Base-by-base conservation (phyloP, 2,329 filamentous ascomycete species). In the Elsinoe necatrix region DNA sequence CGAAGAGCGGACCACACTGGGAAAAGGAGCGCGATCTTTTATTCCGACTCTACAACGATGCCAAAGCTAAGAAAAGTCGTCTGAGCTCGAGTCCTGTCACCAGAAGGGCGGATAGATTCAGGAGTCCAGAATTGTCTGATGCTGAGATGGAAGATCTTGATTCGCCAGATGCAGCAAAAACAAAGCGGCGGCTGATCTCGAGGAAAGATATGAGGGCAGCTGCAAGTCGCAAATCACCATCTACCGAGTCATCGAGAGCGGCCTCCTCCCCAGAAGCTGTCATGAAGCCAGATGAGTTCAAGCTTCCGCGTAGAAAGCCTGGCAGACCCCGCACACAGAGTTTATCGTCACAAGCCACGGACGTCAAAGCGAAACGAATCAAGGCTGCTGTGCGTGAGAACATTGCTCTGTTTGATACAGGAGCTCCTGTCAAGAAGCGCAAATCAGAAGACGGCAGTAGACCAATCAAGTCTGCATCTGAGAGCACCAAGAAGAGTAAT, bases 1-100 rank as follows among this genome's bases (percentile, higher is more conserved):
- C 89, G 48, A 83, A 89, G 39, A 84, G 84, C 62, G 92, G 93
- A 0, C 88, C 91, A 6, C 86, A 89, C 59, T 96, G 91, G 89
- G 85, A 92, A 68, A 84, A 92, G 60, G 93, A 98, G 69, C 84
- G 87, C 61, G 81, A 89, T 42, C 75, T 95, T 56, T 71, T 98
- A 50, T 91, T 91, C 68, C 79, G 84, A 37, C 82, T 86, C 2
- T 90, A 84, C 62, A 85, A 90, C 57, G 79, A 80, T 27, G 57
- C 59, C 47, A 20, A 60, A 27, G 54, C 41, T n/a, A 37, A 50
- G 58, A 57, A 57, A 51, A 52, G 31, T 35, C 61, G 65, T 51
- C 62, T 64, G 20, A 69, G 66, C 55, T 68, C 67, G 11, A 70
- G 68, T 58, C 69, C 68, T 20, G 64, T 70, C 21, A 64, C 65